Evolutionary conservation across 2,329 filamentous ascomycete genomes (phyloP).

Genomic region (Cordyceps militaris): DNA sequence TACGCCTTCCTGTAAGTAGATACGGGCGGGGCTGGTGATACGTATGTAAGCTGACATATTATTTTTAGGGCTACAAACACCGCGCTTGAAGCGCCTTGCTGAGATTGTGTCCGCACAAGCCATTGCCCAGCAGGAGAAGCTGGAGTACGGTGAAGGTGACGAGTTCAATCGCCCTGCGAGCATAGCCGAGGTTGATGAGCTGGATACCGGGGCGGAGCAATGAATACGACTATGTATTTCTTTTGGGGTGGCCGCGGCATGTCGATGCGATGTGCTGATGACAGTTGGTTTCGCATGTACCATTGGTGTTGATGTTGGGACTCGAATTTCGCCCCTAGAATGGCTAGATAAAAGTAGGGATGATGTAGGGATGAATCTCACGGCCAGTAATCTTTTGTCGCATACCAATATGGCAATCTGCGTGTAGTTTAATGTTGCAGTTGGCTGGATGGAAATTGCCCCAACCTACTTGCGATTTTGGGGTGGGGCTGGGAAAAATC

Average conservation of each 20-base stretch:
- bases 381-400: not conserved
- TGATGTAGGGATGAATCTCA: conserved; percentile 1
- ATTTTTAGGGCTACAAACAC: conserved; percentile 85
- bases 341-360: conserved; percentile 10
- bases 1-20: conserved; percentile 80
- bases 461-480: not conserved
- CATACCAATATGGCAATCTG: not conserved
- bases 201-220: conserved; percentile 24
- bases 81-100: conserved; percentile 87
- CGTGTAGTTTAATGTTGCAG: not conserved
- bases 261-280: conserved; percentile 6
- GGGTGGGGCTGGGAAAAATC: conserved; percentile 5
- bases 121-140: conserved; percentile 87
- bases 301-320: conserved; percentile 11
- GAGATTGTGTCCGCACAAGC: conserved; percentile 97
- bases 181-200: conserved; percentile 46
- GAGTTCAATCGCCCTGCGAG: conserved; percentile 44
- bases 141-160: conserved; percentile 47
- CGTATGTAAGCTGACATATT: not conserved
- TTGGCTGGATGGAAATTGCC: not conserved
- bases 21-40: not conserved
- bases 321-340: conserved; percentile 6
- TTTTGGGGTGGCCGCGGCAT: not conserved
- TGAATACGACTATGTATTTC: not conserved
- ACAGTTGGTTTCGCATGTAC: conserved; percentile 8